phyloP scores from a whole-genome alignment of 2,329 filamentous ascomycete genomes.

The Neoscytalidium dimidiatum region DNA sequence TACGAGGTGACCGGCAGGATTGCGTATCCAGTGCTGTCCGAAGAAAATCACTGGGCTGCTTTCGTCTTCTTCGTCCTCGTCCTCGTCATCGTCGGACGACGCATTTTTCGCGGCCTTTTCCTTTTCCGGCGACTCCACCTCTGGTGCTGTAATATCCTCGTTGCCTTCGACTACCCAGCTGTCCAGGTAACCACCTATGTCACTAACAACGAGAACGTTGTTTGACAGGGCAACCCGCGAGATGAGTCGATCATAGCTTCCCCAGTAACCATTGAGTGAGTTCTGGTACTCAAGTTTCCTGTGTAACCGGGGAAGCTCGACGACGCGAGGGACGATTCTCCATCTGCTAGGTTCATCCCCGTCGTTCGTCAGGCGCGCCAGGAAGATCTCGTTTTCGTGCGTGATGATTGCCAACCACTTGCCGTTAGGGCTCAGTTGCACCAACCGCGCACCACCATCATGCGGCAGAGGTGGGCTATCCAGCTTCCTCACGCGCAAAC shows the following conservation, averaged over 20 bases:
- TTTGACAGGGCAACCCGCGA: slow-evolving; percentile 75
- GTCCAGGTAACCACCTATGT: slow-evolving; percentile 83
- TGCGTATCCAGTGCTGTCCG: slow-evolving; percentile 73
- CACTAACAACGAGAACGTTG: slow-evolving; percentile 73
- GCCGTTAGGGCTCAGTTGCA: slow-evolving; percentile 70
- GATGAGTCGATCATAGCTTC: slow-evolving; percentile 76
- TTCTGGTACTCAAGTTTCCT: slow-evolving; percentile 30
- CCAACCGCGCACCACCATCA: slow-evolving; percentile 62
- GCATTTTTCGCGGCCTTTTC: slow-evolving; percentile 21
- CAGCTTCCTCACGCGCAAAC: slow-evolving; percentile 71
- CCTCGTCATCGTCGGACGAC: slow-evolving; percentile 33
- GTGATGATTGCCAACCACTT: slow-evolving; percentile 66
- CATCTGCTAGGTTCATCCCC: slow-evolving; percentile 40
- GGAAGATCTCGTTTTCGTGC: slow-evolving; percentile 46
- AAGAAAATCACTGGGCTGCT: slow-evolving; percentile 52
- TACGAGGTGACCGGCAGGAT: slow-evolving; percentile 61
- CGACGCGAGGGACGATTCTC: slow-evolving; percentile 38
- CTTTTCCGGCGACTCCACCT: slow-evolving; percentile 36
- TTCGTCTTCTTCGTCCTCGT: slow-evolving; percentile 53
- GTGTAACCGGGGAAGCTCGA: slow-evolving; percentile 42
- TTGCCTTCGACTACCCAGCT: slow-evolving; percentile 74
- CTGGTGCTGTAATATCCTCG: slow-evolving; percentile 49
- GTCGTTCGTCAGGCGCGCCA: slow-evolving; percentile 50
- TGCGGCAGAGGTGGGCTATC: slow-evolving; percentile 59
- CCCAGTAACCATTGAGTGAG: slow-evolving; percentile 64